Evolutionary conservation across 2,329 filamentous ascomycete species (phyloP).

Genomic region (Hypoxylon sp.): DNA sequence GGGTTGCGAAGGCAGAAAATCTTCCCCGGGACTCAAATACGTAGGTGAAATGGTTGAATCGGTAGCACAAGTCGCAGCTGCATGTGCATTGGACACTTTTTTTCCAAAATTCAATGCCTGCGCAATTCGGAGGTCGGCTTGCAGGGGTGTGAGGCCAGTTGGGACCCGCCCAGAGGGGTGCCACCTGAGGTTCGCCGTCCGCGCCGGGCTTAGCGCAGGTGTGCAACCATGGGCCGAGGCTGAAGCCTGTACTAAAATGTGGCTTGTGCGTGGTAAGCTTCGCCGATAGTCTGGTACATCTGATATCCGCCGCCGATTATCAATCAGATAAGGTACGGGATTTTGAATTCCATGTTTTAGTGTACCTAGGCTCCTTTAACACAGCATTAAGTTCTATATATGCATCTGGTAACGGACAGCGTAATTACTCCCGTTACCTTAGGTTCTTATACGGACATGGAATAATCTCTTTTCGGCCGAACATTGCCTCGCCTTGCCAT

Average conservation of each 20-base stretch:
- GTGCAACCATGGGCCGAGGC: constrained; percentile 17
- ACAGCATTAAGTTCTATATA: not conserved
- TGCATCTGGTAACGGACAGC: not conserved
- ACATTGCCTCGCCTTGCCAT: not conserved
- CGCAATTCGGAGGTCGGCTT: constrained; percentile 40
- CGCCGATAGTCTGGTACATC: not conserved
- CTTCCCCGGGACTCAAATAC: constrained; percentile 35
- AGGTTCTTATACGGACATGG: not conserved
- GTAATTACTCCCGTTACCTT: not conserved
- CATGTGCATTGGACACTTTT: constrained; percentile 17
- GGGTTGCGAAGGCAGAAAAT: constrained; percentile 41
- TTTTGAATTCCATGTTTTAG: not conserved
- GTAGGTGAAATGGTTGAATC: constrained; percentile 34
- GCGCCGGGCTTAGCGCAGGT: constrained; percentile 8
- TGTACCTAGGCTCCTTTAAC: not conserved
- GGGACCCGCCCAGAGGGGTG: constrained; percentile 6
- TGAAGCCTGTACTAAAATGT: constrained; percentile 15
- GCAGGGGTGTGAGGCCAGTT: constrained; percentile 25
- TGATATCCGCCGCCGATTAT: not conserved
- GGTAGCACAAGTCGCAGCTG: constrained; percentile 11
- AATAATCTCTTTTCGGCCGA: not conserved
- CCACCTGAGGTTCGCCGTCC: not conserved
- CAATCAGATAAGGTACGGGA: not conserved
- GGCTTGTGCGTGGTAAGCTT: constrained; percentile 13
- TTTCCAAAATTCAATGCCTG: constrained; percentile 21